phyloP scores from a whole-genome alignment of 108 stramenopile species.

The Stephanodiscus minutulus region DNA sequence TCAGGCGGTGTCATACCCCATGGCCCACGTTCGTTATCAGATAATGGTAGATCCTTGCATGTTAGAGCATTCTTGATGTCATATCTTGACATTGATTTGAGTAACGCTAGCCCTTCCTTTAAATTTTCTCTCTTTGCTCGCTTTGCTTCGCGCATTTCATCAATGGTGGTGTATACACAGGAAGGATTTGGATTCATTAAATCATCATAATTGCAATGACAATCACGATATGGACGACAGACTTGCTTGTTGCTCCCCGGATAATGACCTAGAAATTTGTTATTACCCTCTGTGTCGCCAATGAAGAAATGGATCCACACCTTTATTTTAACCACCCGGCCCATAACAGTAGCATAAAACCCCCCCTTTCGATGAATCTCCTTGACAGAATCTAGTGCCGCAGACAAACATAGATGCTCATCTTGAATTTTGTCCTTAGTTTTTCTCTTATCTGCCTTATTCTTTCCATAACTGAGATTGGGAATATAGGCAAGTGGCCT shows the following conservation, averaged over 20 bases:
- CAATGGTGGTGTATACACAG: background rate
- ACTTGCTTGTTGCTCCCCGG: background rate
- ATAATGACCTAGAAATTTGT: slow-evolving; percentile 4
- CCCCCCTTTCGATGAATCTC: background rate
- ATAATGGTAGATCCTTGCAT: background rate
- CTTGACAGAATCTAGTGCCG: background rate
- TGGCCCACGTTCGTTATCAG: background rate
- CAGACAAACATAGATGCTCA: background rate
- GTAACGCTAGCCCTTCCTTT: background rate
- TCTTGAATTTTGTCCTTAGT: background rate
- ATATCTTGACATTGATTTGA: background rate
- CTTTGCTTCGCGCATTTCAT: background rate
- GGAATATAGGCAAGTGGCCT: slow-evolving; percentile 6
- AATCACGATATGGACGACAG: background rate
- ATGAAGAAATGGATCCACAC: slow-evolving; percentile 3
- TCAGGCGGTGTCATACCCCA: background rate
- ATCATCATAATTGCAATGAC: background rate
- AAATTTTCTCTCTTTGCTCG: background rate
- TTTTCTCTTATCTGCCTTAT: background rate
- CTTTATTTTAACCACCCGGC: background rate
- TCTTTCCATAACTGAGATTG: background rate
- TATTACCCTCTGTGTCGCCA: slow-evolving; percentile 1
- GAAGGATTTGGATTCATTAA: background rate
- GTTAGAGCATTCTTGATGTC: background rate
- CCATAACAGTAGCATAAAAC: background rate